Base-by-base conservation (phyloP, 2,329 filamentous ascomycete genomes). In the Ceratocystiopsis brevicomis region DNA sequence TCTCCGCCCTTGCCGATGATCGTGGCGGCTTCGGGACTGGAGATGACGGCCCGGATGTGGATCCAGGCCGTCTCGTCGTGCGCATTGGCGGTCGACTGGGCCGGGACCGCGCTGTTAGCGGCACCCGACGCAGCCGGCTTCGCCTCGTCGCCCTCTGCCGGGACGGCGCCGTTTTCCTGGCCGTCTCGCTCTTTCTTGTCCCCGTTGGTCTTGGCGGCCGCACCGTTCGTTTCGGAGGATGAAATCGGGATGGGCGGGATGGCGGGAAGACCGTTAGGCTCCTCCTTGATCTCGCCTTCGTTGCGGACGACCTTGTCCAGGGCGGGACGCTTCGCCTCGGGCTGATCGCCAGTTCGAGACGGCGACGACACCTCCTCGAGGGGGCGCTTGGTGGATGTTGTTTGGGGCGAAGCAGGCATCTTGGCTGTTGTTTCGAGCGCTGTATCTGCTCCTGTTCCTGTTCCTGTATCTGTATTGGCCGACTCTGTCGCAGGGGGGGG, bases 1-100 rank as follows among this genome's bases (percentile, higher is more conserved):
- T 98, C 90, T 58, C 90, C 90, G 50, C 87, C 88, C 66, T 98
- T 98, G 57, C 90, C 90, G 62, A 98, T 98, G 52, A 95, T 85
- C 40, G 90, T 98, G 36, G 90, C 90, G 52, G 90, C 90, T 63
- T 98, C 90, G 39, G 86, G 85, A 61, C 88, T 98, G 42, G 88
- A 93, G 54, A 98, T 98, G 54, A 95, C 87, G 44, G 90, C 85
- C 53, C 90, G 82, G 54, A 98, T 83, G 59, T 98, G 90, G 52
- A 98, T 87, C 88, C 90, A 98, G 39, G 79, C 79, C 40, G 82
- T 86, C 67, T 98, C 90, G 57, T 98, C 90, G 53, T 90, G 79
- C 39, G 76, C 62, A 40, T 65, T 64, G 56, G 66, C 69, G 48
- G 68, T 62, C 56, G 51, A 57, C 55, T 57, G 59, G 54, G 55